These are phyloP conservation scores for Saturnispora galanensis DNA, from an alignment of 805 yeast genomes.

Conservation along the genomic window DNA sequence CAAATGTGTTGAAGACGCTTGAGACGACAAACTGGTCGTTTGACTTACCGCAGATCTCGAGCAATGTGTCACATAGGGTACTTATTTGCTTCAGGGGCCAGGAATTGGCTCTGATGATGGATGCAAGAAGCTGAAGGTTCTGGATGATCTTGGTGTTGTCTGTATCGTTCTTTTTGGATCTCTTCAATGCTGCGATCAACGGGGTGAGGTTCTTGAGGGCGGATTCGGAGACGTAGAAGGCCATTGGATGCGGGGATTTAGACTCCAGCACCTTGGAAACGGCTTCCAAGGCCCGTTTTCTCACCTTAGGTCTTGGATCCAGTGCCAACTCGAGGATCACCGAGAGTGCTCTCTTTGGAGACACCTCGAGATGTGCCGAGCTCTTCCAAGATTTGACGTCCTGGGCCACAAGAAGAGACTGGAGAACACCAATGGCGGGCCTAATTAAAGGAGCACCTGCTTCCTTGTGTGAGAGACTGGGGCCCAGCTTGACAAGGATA, in stretches of 20 bases:
- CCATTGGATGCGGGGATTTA: slow-evolving; percentile 64
- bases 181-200: slow-evolving; percentile 31
- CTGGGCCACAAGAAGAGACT: slow-evolving; percentile 68
- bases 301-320: slow-evolving; percentile 89
- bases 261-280: slow-evolving; percentile 46
- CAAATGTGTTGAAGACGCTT: slow-evolving; percentile 75
- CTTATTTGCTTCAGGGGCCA: slow-evolving; percentile 74
- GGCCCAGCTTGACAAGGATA: slow-evolving; percentile 71
- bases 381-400: slow-evolving; percentile 71
- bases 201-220: slow-evolving; percentile 47
- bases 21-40: slow-evolving; percentile 80
- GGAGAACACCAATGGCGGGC: slow-evolving; percentile 80
- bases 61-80: slow-evolving; percentile 61
- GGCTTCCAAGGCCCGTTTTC: slow-evolving; percentile 92
- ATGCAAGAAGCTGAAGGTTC: slow-evolving; percentile 61
- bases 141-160: slow-evolving; percentile 56
- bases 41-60: slow-evolving; percentile 61
- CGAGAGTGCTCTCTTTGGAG: slow-evolving; percentile 75
- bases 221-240: slow-evolving; percentile 58
- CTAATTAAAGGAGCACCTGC: slow-evolving; percentile 74
- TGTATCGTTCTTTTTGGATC: slow-evolving; percentile 38
- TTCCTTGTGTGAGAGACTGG: slow-evolving; percentile 57
- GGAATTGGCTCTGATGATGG: slow-evolving; percentile 62
- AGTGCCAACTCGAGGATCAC: slow-evolving; percentile 70
- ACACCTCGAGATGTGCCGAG: slow-evolving; percentile 36